Evolutionary conservation across 2,329 filamentous ascomycete species (phyloP).

Genomic region (Scedosporium boydii): DNA sequence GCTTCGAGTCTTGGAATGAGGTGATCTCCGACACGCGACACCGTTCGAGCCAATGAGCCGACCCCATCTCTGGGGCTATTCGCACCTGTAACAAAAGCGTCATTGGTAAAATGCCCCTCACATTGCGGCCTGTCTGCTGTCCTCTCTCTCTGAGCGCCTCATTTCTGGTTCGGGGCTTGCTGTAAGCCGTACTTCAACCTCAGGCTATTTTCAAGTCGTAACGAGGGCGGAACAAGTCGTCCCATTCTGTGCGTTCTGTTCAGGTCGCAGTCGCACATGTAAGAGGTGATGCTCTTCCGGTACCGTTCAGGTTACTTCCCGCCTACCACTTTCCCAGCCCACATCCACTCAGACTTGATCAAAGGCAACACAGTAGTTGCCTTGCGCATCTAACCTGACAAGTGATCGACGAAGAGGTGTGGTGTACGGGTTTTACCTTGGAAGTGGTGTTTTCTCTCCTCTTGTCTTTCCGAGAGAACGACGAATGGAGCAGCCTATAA

Average conservation of each 20-base stretch:
- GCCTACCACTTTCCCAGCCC: not conserved
- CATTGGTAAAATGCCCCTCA: not conserved
- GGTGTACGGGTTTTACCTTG: not conserved
- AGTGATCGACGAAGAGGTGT: not conserved
- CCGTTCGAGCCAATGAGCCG: not conserved
- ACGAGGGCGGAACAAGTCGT: conserved; percentile 1
- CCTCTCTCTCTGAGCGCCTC: not conserved
- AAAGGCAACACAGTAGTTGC: not conserved
- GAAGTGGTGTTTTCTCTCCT: not conserved
- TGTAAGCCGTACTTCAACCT: not conserved
- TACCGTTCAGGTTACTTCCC: not conserved
- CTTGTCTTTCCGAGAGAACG: not conserved
- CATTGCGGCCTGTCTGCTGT: not conserved
- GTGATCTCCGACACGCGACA: conserved; percentile 2
- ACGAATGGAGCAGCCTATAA: not conserved
- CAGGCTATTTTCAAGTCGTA: conserved; percentile 2
- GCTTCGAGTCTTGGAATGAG: not conserved
- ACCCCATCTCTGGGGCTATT: not conserved
- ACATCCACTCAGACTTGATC: not conserved
- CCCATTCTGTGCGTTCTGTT: not conserved
- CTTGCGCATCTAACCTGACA: not conserved
- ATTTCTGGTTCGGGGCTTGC: not conserved
- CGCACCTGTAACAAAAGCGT: conserved; percentile 3
- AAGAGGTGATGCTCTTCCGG: not conserved
- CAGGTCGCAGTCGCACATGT: not conserved